Evolutionary conservation across 2,329 filamentous ascomycete species (phyloP).

Genomic region (Emydomyces testavorans): DNA sequence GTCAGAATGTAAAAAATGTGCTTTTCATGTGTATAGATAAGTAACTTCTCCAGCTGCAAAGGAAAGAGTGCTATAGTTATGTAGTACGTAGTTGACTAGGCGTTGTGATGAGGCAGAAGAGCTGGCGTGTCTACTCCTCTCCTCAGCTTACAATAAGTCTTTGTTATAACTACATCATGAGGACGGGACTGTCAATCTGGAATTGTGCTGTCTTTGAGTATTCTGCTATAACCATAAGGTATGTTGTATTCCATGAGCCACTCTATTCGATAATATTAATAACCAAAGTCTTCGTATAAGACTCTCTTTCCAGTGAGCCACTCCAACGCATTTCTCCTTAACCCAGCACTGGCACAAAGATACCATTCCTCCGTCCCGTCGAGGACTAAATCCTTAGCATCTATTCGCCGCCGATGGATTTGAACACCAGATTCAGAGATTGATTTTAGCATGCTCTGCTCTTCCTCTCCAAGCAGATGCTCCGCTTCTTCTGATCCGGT

Average conservation of each 20-base stretch:
- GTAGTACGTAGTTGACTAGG: too few relatives aligned
- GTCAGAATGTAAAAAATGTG: neutral
- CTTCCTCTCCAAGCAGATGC: constrained; percentile 19
- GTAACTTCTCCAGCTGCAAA: too few relatives aligned
- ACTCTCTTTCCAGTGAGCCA: constrained; percentile 48
- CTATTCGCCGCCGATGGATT: constrained; percentile 39
- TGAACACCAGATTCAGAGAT: constrained; percentile 21
- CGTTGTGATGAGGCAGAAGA: too few relatives aligned
- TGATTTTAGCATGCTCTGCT: constrained; percentile 36
- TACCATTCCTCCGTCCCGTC: constrained; percentile 43
- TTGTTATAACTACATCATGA: too few relatives aligned
- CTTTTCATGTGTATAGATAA: too few relatives aligned
- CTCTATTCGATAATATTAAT: constrained; percentile 36
- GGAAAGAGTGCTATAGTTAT: too few relatives aligned
- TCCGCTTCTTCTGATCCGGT: constrained; percentile 38
- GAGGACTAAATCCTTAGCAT: constrained; percentile 36
- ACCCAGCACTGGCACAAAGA: constrained; percentile 44
- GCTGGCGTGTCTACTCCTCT: too few relatives aligned
- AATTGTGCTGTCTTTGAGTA: too few relatives aligned
- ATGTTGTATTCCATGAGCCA: too few relatives aligned
- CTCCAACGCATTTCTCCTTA: constrained; percentile 40
- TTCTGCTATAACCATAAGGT: too few relatives aligned
- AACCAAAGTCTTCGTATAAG: constrained; percentile 51
- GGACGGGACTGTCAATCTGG: too few relatives aligned
- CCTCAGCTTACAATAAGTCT: too few relatives aligned